Base-by-base conservation (phyloP, 257 asterid species). In the Solanum arcanum region DNA sequence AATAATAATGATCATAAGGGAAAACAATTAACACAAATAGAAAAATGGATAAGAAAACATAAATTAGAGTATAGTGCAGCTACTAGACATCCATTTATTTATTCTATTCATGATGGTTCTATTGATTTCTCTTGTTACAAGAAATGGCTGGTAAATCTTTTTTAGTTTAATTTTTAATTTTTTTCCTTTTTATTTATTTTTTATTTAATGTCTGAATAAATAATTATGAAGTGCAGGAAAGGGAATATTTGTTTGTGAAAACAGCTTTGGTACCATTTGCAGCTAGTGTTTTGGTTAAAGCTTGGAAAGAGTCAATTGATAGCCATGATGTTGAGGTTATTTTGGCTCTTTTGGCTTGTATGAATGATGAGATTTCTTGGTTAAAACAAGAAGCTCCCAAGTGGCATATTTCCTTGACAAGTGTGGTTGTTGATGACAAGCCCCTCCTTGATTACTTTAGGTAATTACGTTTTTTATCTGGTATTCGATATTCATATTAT, bases 21-120 rank as follows among this genome's bases (percentile, higher is more conserved):
- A 11, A 42, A 25, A 78, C 46, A 27, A 46, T 3, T 18, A 44
- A 78, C 91, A 29, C 87, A 75, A 90, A 80, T 90, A 2, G 94
- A 90, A 29, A 86, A 91, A 49, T 94, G 97, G 98, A 85, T 92
- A 89, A 90, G 88, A 84, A 96, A 94, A 88, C 95, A 95, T 89
- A 89, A 91, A 4, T 64, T 83, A 72, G 13, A 76, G 23, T 95
- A 93, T 90, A 78, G 59, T 47, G 90, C 90, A 83, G 98, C 98
- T 87, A 95, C 94, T 31, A 91, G 95, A 20, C 97, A 95, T 91
- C 98, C 97, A 82, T 96, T 96, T 87, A 86, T 91, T 77, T 92
- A 87, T 87, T 87, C 88, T 42, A 94, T 96, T 86, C 93, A 94
- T 68, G 94, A 93, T 89, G 99, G 98, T 56, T 90, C 98, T 60